phyloP scores from a whole-genome alignment of 805 yeast genomes.

The Myxozyma lipomycoides region DNA sequence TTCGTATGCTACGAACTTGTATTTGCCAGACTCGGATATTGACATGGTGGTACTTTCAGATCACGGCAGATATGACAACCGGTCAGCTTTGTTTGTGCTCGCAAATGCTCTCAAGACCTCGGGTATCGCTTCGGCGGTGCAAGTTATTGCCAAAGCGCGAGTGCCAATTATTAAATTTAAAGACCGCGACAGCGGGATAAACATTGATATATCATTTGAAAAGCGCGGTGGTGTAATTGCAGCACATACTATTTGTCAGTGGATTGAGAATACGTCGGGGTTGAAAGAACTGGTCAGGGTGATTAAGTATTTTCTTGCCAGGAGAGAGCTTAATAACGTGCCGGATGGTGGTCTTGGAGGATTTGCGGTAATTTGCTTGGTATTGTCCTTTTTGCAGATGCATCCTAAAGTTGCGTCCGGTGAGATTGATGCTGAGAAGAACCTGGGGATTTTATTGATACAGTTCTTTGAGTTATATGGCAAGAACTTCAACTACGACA shows the following conservation, averaged over 20 bases:
- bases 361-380: slow-evolving; percentile 83
- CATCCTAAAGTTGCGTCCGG: slow-evolving; percentile 75
- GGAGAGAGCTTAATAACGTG: slow-evolving; percentile 76
- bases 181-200: slow-evolving; percentile 65
- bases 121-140: slow-evolving; percentile 65
- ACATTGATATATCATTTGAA: slow-evolving; percentile 88
- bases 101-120: slow-evolving; percentile 62
- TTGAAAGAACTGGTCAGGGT: slow-evolving; percentile 76
- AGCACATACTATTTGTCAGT: slow-evolving; percentile 67
- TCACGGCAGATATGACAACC: slow-evolving; percentile 55
- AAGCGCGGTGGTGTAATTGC: slow-evolving; percentile 76
- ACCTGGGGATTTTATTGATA: slow-evolving; percentile 78
- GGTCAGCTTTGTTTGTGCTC: slow-evolving; percentile 65
- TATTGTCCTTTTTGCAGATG: slow-evolving; percentile 65
- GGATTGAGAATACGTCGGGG: slow-evolving; percentile 74
- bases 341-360: slow-evolving; percentile 95
- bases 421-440: slow-evolving; percentile 62
- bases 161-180: slow-evolving; percentile 92
- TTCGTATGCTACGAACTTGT: slow-evolving; percentile 87
- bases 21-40: slow-evolving; percentile 91
- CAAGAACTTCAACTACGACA: slow-evolving; percentile 78
- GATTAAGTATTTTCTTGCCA: slow-evolving; percentile 77
- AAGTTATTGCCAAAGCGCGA: slow-evolving; percentile 83
- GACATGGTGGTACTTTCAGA: slow-evolving; percentile 81
- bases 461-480: slow-evolving; percentile 95